Evolutionary conservation across 2,329 filamentous ascomycete species (phyloP).

Genomic region (Penicillium sp.): DNA sequence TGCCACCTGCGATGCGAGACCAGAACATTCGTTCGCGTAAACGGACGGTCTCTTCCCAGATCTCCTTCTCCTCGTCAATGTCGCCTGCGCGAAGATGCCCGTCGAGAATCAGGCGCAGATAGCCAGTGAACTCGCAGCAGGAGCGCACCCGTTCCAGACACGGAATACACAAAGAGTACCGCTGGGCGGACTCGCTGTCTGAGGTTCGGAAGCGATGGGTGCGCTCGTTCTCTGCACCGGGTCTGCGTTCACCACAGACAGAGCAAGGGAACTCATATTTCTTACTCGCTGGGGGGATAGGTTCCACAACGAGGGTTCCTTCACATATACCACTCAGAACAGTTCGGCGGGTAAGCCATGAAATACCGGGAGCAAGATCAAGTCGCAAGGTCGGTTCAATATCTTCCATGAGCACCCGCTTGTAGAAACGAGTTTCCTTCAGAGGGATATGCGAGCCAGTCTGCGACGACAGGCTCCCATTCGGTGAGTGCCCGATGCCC

Average conservation of each 20-base stretch:
- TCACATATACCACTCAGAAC: conserved; percentile 82
- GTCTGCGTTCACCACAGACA: conserved; percentile 81
- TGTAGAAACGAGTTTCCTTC: conserved; percentile 93
- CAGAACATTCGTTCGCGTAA: conserved; percentile 96
- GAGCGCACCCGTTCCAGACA: conserved; percentile 82
- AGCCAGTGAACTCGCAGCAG: conserved; percentile 90
- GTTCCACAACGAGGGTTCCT: conserved; percentile 86
- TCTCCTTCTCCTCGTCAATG: conserved; percentile 78
- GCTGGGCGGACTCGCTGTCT: conserved; percentile 81
- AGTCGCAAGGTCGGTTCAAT: conserved; percentile 91
- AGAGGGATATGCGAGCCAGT: conserved; percentile 57
- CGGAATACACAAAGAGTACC: conserved; percentile 87
- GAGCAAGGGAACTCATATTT: conserved; percentile 69
- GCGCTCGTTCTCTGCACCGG: conserved; percentile 69
- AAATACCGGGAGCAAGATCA: conserved; percentile 85
- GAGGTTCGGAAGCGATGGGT: conserved; percentile 87
- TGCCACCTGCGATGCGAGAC: conserved; percentile 87
- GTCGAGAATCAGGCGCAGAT: conserved; percentile 86
- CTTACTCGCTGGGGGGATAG: conserved; percentile 64
- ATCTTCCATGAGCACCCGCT: conserved; percentile 83
- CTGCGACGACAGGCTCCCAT: conserved; percentile 43
- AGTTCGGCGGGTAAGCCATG: conserved; percentile 86
- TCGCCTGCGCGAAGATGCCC: conserved; percentile 86
- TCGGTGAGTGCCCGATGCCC: conserved; percentile 60
- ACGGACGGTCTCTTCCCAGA: conserved; percentile 92